Conservation (phyloP, 495 filamentous ascomycete species). For the Talaromyces adpressus region DNA sequence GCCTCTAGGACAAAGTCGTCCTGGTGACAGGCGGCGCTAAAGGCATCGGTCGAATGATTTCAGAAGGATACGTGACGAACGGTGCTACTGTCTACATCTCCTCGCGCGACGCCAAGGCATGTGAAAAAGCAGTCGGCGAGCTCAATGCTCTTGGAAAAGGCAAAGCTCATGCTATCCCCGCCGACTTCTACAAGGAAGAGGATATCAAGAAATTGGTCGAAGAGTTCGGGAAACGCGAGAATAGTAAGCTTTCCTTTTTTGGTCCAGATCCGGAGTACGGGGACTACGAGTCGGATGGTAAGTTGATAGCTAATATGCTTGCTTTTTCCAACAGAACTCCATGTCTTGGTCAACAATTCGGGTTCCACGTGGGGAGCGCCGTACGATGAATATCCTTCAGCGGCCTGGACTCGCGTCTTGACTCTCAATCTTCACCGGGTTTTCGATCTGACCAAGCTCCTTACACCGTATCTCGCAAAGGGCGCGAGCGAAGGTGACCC, state of each 20-base stretch:
- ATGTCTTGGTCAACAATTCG: slow-evolving; percentile 76
- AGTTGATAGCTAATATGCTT: background rate
- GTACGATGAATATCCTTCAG: slow-evolving; percentile 59
- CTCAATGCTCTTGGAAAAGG: slow-evolving; percentile 58
- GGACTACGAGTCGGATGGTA: background rate
- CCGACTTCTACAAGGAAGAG: slow-evolving; percentile 70
- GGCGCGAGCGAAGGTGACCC: slow-evolving; percentile 41
- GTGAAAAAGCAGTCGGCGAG: slow-evolving; percentile 50
- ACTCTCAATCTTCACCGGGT: slow-evolving; percentile 76
- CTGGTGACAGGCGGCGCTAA: slow-evolving; percentile 66
- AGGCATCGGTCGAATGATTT: slow-evolving; percentile 74
- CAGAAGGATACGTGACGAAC: slow-evolving; percentile 69
- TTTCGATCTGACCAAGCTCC: slow-evolving; percentile 68
- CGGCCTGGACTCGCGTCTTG: slow-evolving; percentile 64
- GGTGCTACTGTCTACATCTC: slow-evolving; percentile 82
- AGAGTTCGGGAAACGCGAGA: slow-evolving; percentile 56
- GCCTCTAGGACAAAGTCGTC: slow-evolving; percentile 54
- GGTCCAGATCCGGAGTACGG: background rate
- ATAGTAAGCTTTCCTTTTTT: slow-evolving; percentile 32
- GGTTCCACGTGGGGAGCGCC: slow-evolving; percentile 66
- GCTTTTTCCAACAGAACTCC: slow-evolving; percentile 41
- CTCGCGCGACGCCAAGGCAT: slow-evolving; percentile 59
- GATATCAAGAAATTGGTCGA: slow-evolving; percentile 57
- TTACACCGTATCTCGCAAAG: slow-evolving; percentile 65
- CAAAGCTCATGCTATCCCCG: slow-evolving; percentile 55